A percentile compares a stretch with the other conserved stretches of the same genome.
Conservation (phyloP, 331 rosid species). For the Spiraea crenata region DNA sequence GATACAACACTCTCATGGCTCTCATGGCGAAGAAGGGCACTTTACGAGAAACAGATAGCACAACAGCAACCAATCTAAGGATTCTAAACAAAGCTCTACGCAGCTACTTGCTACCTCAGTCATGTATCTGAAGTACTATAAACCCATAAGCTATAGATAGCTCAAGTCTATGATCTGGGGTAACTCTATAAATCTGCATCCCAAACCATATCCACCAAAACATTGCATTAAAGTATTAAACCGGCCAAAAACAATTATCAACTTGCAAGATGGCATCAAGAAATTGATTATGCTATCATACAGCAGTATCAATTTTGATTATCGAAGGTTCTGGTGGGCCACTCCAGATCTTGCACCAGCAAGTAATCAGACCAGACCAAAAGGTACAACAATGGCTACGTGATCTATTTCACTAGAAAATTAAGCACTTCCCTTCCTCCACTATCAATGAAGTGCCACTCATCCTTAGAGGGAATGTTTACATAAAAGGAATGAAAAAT, state of each 20-base stretch:
- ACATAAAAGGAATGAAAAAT: no score
- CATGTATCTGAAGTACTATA: background rate
- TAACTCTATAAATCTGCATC: background rate
- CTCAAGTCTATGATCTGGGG: background rate
- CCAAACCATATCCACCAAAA: background rate
- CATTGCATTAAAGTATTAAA: background rate
- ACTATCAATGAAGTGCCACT: background rate
- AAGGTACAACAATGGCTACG: background rate
- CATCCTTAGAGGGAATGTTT: no score
- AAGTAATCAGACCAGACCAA: background rate
- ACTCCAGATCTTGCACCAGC: background rate
- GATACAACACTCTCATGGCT: no score
- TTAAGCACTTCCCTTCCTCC: background rate
- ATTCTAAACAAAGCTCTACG: background rate
- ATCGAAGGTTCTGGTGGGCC: background rate
- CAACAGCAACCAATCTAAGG: background rate
- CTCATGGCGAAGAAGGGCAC: no score
- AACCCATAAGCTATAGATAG: background rate
- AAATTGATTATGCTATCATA: no score
- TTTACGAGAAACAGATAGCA: constrained; percentile 14
- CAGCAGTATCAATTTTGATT: no score
- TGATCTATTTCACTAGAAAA: background rate
- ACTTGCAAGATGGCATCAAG: no score
- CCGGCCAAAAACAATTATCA: background rate
- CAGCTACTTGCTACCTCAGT: background rate